Evolutionary conservation across 2,329 filamentous ascomycete species (phyloP).

Genomic region (Fusarium solani-melongenae): DNA sequence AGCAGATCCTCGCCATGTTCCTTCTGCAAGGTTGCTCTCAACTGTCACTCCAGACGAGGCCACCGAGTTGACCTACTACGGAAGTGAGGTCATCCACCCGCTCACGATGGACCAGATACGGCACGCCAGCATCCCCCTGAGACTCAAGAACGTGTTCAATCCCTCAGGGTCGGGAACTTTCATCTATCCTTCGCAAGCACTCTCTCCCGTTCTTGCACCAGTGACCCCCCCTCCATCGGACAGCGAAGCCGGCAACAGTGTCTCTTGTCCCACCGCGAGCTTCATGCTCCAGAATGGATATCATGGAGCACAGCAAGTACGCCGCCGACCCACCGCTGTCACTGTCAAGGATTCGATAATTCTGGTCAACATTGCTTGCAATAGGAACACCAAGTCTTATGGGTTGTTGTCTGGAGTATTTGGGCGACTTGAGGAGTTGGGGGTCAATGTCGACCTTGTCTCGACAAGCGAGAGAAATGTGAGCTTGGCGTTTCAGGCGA

Average conservation of each 20-base stretch:
- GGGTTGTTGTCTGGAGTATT: neutral
- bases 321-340: neutral
- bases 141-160: slow-evolving; percentile 3
- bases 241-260: neutral
- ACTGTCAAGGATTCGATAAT: neutral
- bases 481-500: neutral
- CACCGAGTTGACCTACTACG: slow-evolving; percentile 8
- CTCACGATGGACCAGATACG: neutral
- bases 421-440: neutral
- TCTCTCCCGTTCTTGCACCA: neutral
- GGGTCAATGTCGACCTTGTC: neutral
- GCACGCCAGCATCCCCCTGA: neutral
- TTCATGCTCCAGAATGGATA: neutral
- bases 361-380: neutral
- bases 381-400: neutral
- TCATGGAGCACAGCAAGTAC: neutral
- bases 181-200: neutral
- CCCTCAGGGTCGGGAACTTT: neutral
- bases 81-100: slow-evolving; percentile 10
- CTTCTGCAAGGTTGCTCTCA: slow-evolving; percentile 1
- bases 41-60: slow-evolving; percentile 12
- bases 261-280: neutral
- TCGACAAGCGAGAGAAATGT: neutral
- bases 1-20: slow-evolving; percentile 9
- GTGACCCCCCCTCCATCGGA: neutral